These are phyloP conservation scores for Epichloe hybrida DNA, from an alignment of 2,329 filamentous ascomycete genomes.

Conservation along the genomic window DNA sequence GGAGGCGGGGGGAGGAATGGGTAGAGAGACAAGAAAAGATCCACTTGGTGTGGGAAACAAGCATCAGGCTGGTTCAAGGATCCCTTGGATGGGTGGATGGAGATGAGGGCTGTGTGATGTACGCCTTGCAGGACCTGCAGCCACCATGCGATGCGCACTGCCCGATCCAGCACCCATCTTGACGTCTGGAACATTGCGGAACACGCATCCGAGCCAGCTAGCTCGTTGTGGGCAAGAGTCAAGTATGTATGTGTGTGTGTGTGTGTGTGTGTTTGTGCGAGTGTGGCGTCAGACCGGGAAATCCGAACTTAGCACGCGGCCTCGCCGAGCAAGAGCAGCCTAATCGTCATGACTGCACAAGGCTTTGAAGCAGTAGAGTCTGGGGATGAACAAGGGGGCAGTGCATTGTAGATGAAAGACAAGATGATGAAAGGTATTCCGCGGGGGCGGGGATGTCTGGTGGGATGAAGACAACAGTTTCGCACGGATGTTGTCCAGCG, in stretches of 20 bases:
- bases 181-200: neutral
- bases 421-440: neutral
- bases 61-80: neutral
- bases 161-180: constrained; percentile 1
- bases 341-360: neutral
- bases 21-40: neutral
- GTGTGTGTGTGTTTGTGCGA: neutral
- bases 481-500: no score
- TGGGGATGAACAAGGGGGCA: neutral
- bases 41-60: neutral
- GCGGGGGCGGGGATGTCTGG: neutral
- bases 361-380: neutral
- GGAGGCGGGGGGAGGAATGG: neutral
- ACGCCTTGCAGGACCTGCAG: neutral
- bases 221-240: neutral
- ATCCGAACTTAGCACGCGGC: neutral
- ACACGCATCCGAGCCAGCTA: neutral
- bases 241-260: neutral
- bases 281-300: neutral
- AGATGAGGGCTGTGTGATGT: neutral
- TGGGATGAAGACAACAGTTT: neutral
- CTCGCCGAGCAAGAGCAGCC: neutral
- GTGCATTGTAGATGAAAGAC: neutral
- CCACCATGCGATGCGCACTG: neutral
- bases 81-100: neutral